Evolutionary conservation across 495 filamentous ascomycete genomes (phyloP).

Genomic region (Cercophora newfieldiana): DNA sequence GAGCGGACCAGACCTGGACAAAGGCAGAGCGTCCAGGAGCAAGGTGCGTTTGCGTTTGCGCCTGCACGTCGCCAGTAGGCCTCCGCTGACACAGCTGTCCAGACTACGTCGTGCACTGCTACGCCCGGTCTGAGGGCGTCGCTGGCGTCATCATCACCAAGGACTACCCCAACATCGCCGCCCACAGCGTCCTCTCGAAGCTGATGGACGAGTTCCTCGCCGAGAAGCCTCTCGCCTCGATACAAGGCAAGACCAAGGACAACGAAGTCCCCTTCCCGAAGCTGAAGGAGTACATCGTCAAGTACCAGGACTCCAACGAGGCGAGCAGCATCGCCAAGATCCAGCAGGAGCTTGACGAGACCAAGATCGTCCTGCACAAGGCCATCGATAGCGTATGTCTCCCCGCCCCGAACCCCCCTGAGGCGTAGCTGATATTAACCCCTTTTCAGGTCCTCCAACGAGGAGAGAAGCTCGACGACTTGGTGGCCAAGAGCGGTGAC

Average conservation of each 20-base stretch:
- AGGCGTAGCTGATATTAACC: conserved; percentile 13
- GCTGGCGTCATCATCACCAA: conserved; percentile 85
- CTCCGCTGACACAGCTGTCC: background rate
- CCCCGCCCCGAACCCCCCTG: background rate
- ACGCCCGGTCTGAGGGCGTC: conserved; percentile 83
- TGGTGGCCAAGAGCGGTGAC: conserved; percentile 86
- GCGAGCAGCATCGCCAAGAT: conserved; percentile 93
- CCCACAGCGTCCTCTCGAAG: conserved; percentile 92
- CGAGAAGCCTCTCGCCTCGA: conserved; percentile 68
- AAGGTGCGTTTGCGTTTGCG: conserved; percentile 51
- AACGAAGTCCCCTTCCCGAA: conserved; percentile 59
- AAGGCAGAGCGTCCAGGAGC: conserved; percentile 88
- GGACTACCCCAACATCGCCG: conserved; percentile 85
- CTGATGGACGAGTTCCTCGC: conserved; percentile 90
- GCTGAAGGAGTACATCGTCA: conserved; percentile 78
- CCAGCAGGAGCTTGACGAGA: conserved; percentile 95
- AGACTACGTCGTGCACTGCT: conserved; percentile 87
- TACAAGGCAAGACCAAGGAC: conserved; percentile 54
- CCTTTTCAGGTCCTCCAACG: conserved; percentile 63
- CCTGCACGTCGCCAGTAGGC: background rate
- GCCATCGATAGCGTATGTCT: conserved; percentile 73
- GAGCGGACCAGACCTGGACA: conserved; percentile 83
- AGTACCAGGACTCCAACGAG: conserved; percentile 86
- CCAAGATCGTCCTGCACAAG: conserved; percentile 96
- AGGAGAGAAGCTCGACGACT: conserved; percentile 85